phyloP scores from a whole-genome alignment of 202 grass and related monocot genomes.

The Setaria viridis region DNA sequence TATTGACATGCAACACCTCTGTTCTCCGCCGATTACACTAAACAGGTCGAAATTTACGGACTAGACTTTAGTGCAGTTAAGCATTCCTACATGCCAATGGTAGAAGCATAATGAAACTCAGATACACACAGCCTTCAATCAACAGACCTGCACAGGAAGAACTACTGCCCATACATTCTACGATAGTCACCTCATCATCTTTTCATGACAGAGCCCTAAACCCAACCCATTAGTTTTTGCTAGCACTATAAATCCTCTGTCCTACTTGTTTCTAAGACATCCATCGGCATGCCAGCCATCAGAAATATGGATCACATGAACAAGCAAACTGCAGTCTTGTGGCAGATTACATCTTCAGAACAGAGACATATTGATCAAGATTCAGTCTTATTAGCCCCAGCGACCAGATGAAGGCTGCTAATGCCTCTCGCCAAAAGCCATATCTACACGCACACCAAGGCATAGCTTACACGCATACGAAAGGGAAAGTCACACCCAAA shows the following conservation, averaged over 20 bases:
- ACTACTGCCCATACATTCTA: neutral
- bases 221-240: constrained; percentile 5
- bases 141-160: constrained; percentile 23
- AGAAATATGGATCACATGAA: constrained; percentile 28
- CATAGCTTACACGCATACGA: constrained; percentile 27
- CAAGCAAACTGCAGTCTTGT: neutral
- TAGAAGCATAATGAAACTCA: constrained; percentile 21
- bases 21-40: neutral
- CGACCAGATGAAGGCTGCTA: constrained; percentile 30
- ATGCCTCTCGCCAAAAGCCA: constrained; percentile 30
- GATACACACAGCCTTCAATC: constrained; percentile 8
- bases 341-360: neutral
- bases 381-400: neutral
- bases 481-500: neutral
- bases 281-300: neutral
- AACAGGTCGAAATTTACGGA: neutral
- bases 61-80: constrained; percentile 22
- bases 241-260: neutral
- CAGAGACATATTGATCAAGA: neutral
- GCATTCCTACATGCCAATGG: neutral
- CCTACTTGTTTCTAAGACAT: neutral
- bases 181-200: neutral
- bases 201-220: constrained; percentile 1
- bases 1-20: neutral
- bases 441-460: constrained; percentile 16